Evolutionary conservation across 2,329 filamentous ascomycete species (phyloP), one percentile per base, ranked within the genome.

Genomic region (Trichoderma arundinaceum): DNA sequence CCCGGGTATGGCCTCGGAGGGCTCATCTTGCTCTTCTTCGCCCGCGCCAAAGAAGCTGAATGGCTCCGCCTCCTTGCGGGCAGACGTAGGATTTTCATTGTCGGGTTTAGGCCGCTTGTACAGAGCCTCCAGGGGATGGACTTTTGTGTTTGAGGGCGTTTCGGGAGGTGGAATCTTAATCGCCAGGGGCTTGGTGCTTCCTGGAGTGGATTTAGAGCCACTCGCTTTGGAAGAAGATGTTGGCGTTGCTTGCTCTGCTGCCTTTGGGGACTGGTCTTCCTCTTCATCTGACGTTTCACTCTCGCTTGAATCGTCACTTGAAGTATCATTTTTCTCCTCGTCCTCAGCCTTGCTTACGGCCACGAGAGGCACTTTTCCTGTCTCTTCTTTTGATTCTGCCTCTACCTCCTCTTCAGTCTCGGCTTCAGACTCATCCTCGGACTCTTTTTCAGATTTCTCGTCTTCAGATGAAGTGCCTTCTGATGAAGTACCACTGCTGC

Each of bases 111-210:
- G 78, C 4, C 87, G 87, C 79, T 97, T 98, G 83, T 96, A 99
- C 2, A 98, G 85, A 0, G 92, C 92, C 80, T 98, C 94, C 1
- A 98, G 84, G 0, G 95, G 94, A 71, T 98, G 94, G 0, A 97
- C 81, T 7, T 78, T 77, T 4, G 80, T 77, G 68, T 85, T 81
- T 58, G 78, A 75, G 0, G 84, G 80, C 6, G 81, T 81, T 62
- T 77, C 68, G 19, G 81, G 78, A 33, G 77, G 78, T 15, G 83
- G 83, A 64, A 86, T 85, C 71, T 83, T 83, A 75, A 88, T 86
- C 32, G 81, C 83, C 49, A 89, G 76, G 71, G 78, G 82, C 66
- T 77, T 80, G 39, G 79, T 73, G 10, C 84, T 85, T 53, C 81
- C 76, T 1, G 85, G 86, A 68, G 80, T 81, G 28, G 83, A 83